Evolutionary conservation across 1,284 basidiomycete species (phyloP).

Genomic region (Ceratorhiza oryzae-sativae): DNA sequence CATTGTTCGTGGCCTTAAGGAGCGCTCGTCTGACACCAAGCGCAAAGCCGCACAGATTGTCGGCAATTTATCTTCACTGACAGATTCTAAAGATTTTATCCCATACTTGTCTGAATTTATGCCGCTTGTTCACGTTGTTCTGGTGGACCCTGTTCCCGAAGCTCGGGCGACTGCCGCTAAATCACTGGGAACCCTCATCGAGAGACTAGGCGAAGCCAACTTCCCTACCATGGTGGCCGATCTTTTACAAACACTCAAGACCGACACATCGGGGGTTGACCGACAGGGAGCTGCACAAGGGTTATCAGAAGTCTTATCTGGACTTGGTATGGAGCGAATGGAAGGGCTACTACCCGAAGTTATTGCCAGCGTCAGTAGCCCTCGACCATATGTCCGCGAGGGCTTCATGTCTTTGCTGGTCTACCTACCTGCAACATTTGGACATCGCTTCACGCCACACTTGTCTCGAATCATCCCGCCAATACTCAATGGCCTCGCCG

Average conservation of each 20-base stretch:
- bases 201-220: slow-evolving; percentile 92
- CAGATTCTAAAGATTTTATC: slow-evolving; percentile 96
- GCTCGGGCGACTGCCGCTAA: slow-evolving; percentile 97
- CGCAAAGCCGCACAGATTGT: slow-evolving; percentile 97
- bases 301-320: slow-evolving; percentile 93
- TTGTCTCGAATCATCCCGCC: slow-evolving; percentile 93
- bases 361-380: slow-evolving; percentile 88
- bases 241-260: slow-evolving; percentile 89
- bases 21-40: slow-evolving; percentile 93
- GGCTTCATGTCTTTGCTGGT: slow-evolving; percentile 99
- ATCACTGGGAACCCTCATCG: slow-evolving; percentile 95
- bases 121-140: slow-evolving; percentile 90
- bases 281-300: slow-evolving; percentile 98
- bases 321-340: slow-evolving; percentile 95
- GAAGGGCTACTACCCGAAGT: slow-evolving; percentile 95
- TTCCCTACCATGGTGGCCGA: slow-evolving; percentile 96
- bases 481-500: slow-evolving; percentile 91
- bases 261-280: slow-evolving; percentile 95
- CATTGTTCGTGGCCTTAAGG: slow-evolving; percentile 90
- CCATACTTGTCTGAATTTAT: slow-evolving; percentile 90
- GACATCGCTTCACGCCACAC: slow-evolving; percentile 94
- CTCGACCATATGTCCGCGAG: slow-evolving; percentile 91
- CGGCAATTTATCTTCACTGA: slow-evolving; percentile 93
- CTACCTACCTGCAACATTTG: slow-evolving; percentile 96
- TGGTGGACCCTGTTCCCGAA: slow-evolving; percentile 96